These are phyloP conservation scores for Clarireedia homoeocarpa DNA, from an alignment of 2,329 filamentous ascomycete species.

Conservation along the genomic window DNA sequence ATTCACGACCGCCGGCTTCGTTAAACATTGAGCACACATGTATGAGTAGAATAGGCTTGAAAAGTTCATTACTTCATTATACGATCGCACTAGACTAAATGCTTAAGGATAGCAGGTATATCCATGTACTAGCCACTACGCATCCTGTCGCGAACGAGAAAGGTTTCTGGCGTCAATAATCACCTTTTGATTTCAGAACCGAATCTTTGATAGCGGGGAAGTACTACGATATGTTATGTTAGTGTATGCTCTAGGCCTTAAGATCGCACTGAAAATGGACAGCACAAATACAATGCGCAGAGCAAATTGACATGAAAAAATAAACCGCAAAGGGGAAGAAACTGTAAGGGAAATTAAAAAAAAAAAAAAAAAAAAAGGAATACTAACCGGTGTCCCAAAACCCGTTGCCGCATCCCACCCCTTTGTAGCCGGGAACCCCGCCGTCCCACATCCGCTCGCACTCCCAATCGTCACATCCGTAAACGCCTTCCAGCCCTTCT, in stretches of 20 bases:
- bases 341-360: neutral
- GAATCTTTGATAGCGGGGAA: conserved; percentile 6
- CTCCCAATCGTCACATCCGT: conserved; percentile 34
- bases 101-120: neutral
- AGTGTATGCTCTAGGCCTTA: too few species aligned
- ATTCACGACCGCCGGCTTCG: too few species aligned
- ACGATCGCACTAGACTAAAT: neutral
- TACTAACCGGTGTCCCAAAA: conserved; percentile 28
- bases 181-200: neutral
- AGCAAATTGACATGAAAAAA: neutral
- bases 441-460: conserved; percentile 30
- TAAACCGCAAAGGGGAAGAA: neutral
- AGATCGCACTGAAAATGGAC: too few species aligned
- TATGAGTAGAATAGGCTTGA: too few species aligned
- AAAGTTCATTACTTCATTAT: neutral
- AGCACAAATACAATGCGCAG: too few species aligned
- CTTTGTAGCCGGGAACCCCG: conserved; percentile 22
- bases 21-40: too few species aligned
- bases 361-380: neutral
- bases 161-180: neutral
- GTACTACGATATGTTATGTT: neutral
- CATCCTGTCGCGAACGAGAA: neutral
- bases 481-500: conserved; percentile 29
- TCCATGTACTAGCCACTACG: neutral
- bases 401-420: conserved; percentile 34